Conservation (phyloP, 2,329 filamentous ascomycete genomes). For the Furcasterigmium furcatum region DNA sequence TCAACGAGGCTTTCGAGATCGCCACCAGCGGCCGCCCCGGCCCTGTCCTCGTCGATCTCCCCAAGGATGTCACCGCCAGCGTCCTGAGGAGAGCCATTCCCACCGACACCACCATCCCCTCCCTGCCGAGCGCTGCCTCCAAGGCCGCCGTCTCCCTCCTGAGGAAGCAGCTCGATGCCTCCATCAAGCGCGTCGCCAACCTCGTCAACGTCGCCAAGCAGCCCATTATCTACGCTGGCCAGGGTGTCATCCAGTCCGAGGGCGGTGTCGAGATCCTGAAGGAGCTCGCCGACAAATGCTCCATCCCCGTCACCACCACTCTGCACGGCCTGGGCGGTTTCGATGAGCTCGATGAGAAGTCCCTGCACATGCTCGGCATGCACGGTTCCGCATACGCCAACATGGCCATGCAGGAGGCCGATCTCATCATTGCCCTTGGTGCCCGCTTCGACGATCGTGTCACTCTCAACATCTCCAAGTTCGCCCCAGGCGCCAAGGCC, state of each 20-base stretch:
- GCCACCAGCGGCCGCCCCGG: constrained; percentile 91
- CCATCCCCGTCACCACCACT: constrained; percentile 93
- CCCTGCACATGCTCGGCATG: constrained; percentile 98
- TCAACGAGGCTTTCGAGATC: constrained; percentile 98
- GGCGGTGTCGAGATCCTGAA: constrained; percentile 78
- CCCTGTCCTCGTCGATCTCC: constrained; percentile 91
- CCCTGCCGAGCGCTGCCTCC: constrained; percentile 82
- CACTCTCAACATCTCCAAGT: constrained; percentile 76
- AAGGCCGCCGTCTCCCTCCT: constrained; percentile 73
- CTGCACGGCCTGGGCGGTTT: constrained; percentile 90
- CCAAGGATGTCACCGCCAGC: constrained; percentile 92
- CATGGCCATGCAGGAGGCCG: constrained; percentile 95
- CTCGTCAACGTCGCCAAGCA: constrained; percentile 89
- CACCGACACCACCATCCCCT: constrained; percentile 67
- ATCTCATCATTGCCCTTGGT: constrained; percentile 92
- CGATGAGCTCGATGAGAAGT: constrained; percentile 90
- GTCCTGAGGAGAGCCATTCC: constrained; percentile 83
- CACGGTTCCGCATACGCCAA: constrained; percentile 97
- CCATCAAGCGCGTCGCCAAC: constrained; percentile 73
- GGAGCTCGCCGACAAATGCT: constrained; percentile 84
- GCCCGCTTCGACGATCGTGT: constrained; percentile 96
- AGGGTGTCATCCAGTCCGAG: constrained; percentile 78
- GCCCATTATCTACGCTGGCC: constrained; percentile 91
- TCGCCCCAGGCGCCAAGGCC: constrained; percentile 82
- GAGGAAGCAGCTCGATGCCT: constrained; percentile 67